phyloP scores from a whole-genome alignment of 2,329 filamentous ascomycete genomes.

The Trichophyton mentagrophytes region DNA sequence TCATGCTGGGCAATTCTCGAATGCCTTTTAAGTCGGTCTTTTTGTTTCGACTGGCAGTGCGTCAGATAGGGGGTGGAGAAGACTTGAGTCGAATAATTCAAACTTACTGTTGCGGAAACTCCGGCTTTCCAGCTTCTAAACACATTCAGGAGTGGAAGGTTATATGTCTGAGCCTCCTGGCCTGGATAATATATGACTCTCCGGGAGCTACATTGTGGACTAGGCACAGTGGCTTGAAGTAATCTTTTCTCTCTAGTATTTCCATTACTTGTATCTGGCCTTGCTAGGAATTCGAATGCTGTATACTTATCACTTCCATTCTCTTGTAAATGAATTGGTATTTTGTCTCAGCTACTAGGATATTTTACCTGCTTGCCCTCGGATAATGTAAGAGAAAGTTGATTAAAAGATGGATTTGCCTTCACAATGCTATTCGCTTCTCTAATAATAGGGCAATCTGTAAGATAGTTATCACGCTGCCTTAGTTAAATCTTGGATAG shows the following conservation, averaged over 20 bases:
- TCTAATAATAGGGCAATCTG: too few species aligned
- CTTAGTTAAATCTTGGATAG: too few species aligned
- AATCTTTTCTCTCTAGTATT: neutral
- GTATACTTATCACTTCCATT: neutral
- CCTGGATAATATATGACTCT: neutral
- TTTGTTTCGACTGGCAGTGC: neutral
- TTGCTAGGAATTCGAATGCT: neutral
- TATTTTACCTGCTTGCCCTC: too few species aligned
- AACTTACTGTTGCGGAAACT: neutral
- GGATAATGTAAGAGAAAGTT: too few species aligned
- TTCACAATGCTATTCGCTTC: too few species aligned
- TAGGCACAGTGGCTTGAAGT: neutral
- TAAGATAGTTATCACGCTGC: too few species aligned
- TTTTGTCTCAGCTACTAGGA: neutral
- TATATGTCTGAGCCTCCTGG: neutral
- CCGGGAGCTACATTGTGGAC: neutral
- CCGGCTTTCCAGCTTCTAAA: neutral
- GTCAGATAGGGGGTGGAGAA: neutral
- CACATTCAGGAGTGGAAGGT: neutral
- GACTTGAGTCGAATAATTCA: neutral
- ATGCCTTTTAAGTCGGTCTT: neutral
- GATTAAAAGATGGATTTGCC: too few species aligned
- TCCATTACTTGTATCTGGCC: neutral
- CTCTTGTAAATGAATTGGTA: neutral
- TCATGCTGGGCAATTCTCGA: neutral